Percentiles rank a stretch among this genome's conserved stretches.
Evolutionary conservation across 352 stramenopile species (phyloP).

Genomic region (Pythium aristosporum): DNA sequence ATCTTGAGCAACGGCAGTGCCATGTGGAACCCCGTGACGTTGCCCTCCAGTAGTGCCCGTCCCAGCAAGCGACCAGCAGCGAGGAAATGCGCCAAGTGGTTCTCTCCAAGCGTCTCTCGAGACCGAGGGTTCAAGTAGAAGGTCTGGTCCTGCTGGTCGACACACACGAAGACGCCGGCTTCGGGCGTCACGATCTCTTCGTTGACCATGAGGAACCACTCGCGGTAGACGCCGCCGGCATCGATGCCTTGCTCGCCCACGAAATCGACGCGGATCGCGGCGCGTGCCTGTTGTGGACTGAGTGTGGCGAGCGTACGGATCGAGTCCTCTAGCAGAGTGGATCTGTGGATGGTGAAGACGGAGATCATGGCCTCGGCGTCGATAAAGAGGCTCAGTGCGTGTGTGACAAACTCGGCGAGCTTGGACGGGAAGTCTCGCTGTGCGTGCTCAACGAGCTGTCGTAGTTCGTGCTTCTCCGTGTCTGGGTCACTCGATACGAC

Average conservation of each 20-base stretch:
- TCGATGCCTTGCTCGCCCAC: slow-evolving; percentile 54
- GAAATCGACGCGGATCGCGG: slow-evolving; percentile 52
- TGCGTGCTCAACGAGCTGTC: slow-evolving; percentile 16
- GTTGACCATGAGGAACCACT: slow-evolving; percentile 61
- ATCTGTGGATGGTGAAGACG: slow-evolving; percentile 25
- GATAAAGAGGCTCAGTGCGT: slow-evolving; percentile 14
- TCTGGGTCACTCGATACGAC: not conserved
- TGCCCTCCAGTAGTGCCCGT: slow-evolving; percentile 52
- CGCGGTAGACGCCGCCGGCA: slow-evolving; percentile 60
- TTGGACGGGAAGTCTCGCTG: slow-evolving; percentile 34
- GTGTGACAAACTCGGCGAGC: slow-evolving; percentile 36
- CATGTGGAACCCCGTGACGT: slow-evolving; percentile 89
- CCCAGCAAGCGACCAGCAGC: slow-evolving; percentile 29
- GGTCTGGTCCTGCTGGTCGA: slow-evolving; percentile 31
- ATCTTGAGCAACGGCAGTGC: slow-evolving; percentile 93
- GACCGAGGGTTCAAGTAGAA: slow-evolving; percentile 39
- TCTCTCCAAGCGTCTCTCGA: slow-evolving; percentile 16
- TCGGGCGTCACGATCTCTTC: slow-evolving; percentile 27
- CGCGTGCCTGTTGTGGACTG: slow-evolving; percentile 19
- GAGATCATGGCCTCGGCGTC: slow-evolving; percentile 21
- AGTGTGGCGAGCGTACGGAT: slow-evolving; percentile 28
- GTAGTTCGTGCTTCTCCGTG: slow-evolving; percentile 5
- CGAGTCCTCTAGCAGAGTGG: slow-evolving; percentile 28
- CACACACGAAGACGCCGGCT: slow-evolving; percentile 28
- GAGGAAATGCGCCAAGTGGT: slow-evolving; percentile 32